Evolutionary conservation across 768 basidiomycete genomes (phyloP), one percentile per base, ranked within the genome.

Genomic region (Macrolepiota fuliginosa): DNA sequence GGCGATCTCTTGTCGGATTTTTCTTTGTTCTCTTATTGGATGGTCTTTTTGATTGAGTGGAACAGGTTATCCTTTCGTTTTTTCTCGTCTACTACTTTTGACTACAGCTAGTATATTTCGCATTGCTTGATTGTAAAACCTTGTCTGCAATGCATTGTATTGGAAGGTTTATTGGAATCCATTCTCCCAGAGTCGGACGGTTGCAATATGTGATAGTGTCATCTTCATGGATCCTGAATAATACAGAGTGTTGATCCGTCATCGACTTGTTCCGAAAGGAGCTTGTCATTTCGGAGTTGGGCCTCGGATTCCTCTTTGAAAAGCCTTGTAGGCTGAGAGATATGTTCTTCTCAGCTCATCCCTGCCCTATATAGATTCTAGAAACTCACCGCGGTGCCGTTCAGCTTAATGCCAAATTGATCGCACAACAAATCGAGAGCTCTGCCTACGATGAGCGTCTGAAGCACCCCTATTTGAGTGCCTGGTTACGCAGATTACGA

Each of bases 381-480:
- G n/a, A 24, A 6, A 65, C 19, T 4, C 67, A 65, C 63, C 45
- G 19, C 32, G 15, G 51, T 22, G 79, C 57, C 39, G 36, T 32
- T 46, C 19, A 62, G 59, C 0, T 32, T 47, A 4, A 70, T 52
- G 45, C 68, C 69, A 54, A 82, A 76, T 10, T 80, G 78, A 12
- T 65, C 56, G 4, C 75, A 74, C 49, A 83, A 69, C 42, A 85
- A 67, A 67, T 92, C 91, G 45, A 91, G 73, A 10, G 82, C 89
- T 66, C 76, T 84, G 0, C 91, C 91, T 10, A 83, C 77, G 11
- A 80, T 70, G 13, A 84, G 69, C 7, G 77, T 76, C 89, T 91
- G 63, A n/a, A 40, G 32, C 40, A 32, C 45, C 32, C 46, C n/a
- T 56, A 19, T 32, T 49, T 63, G 36, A 50, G 56, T 36, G 25